Percentiles rank a stretch among this genome's conserved stretches.
Conservation (phyloP, 1,284 basidiomycete species). For the Ustilago vetiveriae region DNA sequence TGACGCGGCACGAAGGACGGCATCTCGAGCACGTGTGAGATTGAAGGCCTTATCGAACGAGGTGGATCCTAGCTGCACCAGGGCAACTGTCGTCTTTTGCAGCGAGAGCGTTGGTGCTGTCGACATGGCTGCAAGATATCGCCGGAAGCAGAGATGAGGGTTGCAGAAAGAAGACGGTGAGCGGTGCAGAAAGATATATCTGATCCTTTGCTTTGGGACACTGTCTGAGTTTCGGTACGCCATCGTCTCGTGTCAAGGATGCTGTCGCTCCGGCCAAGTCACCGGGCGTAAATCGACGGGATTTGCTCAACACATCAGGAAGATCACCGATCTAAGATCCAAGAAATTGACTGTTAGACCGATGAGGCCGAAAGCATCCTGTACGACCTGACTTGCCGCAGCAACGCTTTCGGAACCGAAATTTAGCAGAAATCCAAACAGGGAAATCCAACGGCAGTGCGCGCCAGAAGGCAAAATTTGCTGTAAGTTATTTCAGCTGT, state of each 20-base stretch:
- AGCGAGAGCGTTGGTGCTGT: slow-evolving; percentile 36
- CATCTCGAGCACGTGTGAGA: slow-evolving; percentile 53
- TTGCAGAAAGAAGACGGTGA: no score
- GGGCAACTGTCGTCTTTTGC: slow-evolving; percentile 51
- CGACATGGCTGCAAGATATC: slow-evolving; percentile 19
- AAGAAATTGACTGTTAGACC: slow-evolving; percentile 4
- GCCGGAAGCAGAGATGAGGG: no score
- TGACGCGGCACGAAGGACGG: slow-evolving; percentile 39
- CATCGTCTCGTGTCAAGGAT: no score
- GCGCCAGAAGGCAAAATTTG: neutral
- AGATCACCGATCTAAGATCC: no score
- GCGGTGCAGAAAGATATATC: no score
- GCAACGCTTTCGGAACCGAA: slow-evolving; percentile 29
- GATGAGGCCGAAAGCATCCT: neutral
- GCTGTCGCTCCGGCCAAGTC: slow-evolving; percentile 10
- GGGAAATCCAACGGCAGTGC: slow-evolving; percentile 3
- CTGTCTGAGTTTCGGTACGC: no score
- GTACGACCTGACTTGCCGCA: slow-evolving; percentile 15
- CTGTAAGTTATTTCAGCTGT: no score
- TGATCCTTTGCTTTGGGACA: no score
- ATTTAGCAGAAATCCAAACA: slow-evolving; percentile 1
- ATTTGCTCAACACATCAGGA: no score
- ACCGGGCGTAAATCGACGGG: neutral
- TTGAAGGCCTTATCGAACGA: slow-evolving; percentile 60
- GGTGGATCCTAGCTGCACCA: slow-evolving; percentile 63